Base-by-base conservation (phyloP, 2,329 filamentous ascomycete genomes). In the Botrytis cinerea region DNA sequence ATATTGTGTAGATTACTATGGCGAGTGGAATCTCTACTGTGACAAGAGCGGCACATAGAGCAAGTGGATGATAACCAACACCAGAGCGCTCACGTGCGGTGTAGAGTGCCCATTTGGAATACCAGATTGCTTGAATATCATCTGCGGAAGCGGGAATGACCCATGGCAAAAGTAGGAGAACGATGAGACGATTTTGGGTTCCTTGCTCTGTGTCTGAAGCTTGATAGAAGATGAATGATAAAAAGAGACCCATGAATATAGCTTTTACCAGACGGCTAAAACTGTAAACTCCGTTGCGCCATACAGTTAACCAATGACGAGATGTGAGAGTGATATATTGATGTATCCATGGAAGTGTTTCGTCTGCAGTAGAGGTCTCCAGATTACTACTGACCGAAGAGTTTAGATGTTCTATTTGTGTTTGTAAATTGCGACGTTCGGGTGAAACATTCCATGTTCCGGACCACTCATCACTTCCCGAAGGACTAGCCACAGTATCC, bases 41-140 rank as follows among this genome's bases (percentile, higher is more conserved):
- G n/a, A 46, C 5, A 16, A 46, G 14, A 25, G 59, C 22, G 22
- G 59, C 35, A 1, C 16, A 64, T 18, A 64, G 28, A 10, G 62
- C 40, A 14, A 32, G 16, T 46, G 40, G 16, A 46, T 64, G 62
- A 28, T 64, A 64, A 28, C n/a, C 18, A 16, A 64, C n/a, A 8
- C 10, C 25, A 18, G 25, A 46, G 28, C 40, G 62, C 40, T 64
- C 40, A 8, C 40, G 40, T 45, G 25, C 62, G 4, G 62, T 40
- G 18, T 64, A 32, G 6, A 46, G 40, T 64, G 16, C 40, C n/a
- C 40, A 64, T 64, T 46, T 64, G 40, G 62, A 64, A 64, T 32
- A 32, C 62, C 61, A 63, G 6, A 63, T 12, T 10, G 35, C 61
- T 63, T 63, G 61, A 10, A 63, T 22, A 63, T 63, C 35, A 25